phyloP scores from a whole-genome alignment of 768 basidiomycete genomes.

The Podaxis sp. region DNA sequence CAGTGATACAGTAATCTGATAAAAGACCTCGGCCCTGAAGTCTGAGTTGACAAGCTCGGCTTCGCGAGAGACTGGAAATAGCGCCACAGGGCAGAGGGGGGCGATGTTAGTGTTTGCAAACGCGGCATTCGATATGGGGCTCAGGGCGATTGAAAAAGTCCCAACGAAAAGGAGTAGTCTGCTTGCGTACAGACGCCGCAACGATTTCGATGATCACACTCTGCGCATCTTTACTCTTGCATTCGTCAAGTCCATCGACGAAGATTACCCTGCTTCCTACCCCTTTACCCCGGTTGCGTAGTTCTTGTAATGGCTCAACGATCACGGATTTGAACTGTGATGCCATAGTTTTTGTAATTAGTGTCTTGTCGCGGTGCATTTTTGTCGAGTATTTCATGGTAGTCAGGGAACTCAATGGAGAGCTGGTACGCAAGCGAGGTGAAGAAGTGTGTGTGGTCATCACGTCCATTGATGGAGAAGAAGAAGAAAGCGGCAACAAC shows the following conservation, averaged over 20 bases:
- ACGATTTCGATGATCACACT: slow-evolving; percentile 1
- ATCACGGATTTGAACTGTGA: not conserved
- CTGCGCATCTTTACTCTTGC: not conserved
- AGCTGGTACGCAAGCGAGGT: slow-evolving; percentile 8
- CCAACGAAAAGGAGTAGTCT: not conserved
- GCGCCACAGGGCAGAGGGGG: not conserved
- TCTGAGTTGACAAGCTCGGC: not conserved
- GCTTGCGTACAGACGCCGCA: not conserved
- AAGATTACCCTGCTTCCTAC: not conserved
- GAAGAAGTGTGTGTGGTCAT: not conserved
- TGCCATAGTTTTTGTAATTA: not conserved
- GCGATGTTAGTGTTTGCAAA: not conserved
- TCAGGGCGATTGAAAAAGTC: slow-evolving; percentile 1
- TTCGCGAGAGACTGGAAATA: not conserved
- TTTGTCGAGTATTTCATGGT: not conserved
- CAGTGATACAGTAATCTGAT: not conserved
- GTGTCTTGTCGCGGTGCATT: not conserved
- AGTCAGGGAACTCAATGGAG: not conserved
- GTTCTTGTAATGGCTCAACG: not conserved
- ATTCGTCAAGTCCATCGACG: slow-evolving; percentile 3
- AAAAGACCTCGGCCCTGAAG: not conserved
- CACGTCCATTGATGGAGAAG: not conserved
- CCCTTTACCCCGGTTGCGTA: not conserved
- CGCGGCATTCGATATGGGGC: not conserved
- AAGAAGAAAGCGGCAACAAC: slow-evolving; percentile 11